phyloP scores from a whole-genome alignment of 768 basidiomycete species.

The Pleurotus giganteus region DNA sequence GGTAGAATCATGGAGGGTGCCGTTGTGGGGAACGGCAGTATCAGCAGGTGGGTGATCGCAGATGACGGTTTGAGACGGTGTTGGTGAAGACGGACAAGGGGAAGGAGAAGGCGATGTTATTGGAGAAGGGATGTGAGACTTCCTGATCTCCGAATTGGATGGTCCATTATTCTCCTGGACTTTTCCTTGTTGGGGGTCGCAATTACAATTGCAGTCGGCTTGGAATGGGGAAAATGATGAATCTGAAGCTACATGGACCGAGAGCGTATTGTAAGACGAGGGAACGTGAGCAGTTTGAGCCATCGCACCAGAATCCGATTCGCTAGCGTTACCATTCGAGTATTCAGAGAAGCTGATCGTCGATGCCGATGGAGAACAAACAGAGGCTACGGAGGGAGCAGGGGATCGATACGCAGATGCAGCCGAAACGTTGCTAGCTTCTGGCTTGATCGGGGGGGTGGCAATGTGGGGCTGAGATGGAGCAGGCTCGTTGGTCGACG shows the following conservation, averaged over 20 bases:
- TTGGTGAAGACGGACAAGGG: constrained; percentile 6
- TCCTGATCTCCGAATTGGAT: neutral
- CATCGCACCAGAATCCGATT: constrained; percentile 4
- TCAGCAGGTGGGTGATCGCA: neutral
- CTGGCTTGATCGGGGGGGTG: neutral
- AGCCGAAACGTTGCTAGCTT: neutral
- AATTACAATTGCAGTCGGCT: neutral
- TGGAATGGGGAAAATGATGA: neutral
- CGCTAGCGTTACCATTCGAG: neutral
- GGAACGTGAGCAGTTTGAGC: neutral
- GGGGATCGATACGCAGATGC: constrained; percentile 1
- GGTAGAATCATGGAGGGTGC: neutral
- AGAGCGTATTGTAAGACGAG: neutral
- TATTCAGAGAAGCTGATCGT: constrained; percentile 4
- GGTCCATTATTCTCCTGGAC: neutral
- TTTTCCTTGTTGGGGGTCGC: neutral
- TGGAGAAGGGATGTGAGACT: constrained; percentile 17
- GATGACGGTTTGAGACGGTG: constrained; percentile 4
- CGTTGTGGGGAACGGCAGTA: neutral
- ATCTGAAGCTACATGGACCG: neutral
- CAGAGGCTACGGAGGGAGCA: neutral
- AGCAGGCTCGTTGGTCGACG: neutral
- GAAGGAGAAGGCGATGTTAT: constrained; percentile 7
- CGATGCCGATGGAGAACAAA: constrained; percentile 2
- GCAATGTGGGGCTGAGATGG: neutral